Conservation (phyloP, 306 rosid genomes). For the Rosa lucieae region DNA sequence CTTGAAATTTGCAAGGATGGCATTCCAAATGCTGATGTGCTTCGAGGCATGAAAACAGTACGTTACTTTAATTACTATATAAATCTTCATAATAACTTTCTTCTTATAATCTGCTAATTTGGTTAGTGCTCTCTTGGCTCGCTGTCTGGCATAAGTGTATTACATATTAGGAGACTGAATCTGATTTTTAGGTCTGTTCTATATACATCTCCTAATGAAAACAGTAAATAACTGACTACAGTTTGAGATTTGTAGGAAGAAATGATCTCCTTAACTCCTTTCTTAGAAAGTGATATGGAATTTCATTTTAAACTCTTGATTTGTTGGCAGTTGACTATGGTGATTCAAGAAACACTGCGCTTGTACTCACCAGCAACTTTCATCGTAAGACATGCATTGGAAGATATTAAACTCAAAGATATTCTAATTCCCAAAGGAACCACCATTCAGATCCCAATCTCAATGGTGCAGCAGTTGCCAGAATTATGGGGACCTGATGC, state of each 20-base stretch:
- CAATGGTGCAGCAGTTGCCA: constrained; percentile 41
- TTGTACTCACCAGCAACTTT: constrained; percentile 44
- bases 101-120: neutral
- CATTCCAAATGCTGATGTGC: constrained; percentile 1
- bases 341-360: constrained; percentile 62
- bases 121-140: neutral
- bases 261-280: neutral
- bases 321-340: constrained; percentile 49
- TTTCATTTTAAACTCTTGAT: neutral
- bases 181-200: neutral
- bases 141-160: neutral
- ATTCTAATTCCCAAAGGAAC: constrained; percentile 53
- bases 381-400: constrained; percentile 30
- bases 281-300: neutral
- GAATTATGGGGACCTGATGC: constrained; percentile 53
- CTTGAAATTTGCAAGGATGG: neutral
- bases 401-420: constrained; percentile 40
- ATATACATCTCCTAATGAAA: neutral
- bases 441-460: constrained; percentile 52
- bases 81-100: neutral
- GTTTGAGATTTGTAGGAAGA: neutral
- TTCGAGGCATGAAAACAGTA: constrained; percentile 11
- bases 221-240: neutral
- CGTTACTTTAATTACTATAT: neutral
- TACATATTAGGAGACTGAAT: neutral